Evolutionary conservation across 805 yeast species (phyloP).

Genomic region (Ogataea nitratoaversa): DNA sequence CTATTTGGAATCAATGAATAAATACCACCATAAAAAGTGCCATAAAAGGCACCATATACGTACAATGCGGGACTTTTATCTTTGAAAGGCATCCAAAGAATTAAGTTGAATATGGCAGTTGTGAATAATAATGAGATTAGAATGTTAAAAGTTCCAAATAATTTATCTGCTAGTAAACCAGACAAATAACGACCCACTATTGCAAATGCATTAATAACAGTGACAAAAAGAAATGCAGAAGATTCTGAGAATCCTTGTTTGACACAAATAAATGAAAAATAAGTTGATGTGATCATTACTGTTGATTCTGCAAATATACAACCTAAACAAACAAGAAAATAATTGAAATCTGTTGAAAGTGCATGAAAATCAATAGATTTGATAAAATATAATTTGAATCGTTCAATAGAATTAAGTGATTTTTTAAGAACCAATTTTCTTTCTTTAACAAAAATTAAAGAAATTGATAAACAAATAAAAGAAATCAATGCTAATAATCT

Average conservation of each 20-base stretch:
- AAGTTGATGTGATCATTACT: slow-evolving; percentile 42
- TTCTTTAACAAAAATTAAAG: slow-evolving; percentile 32
- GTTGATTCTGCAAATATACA: slow-evolving; percentile 43
- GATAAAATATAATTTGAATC: slow-evolving; percentile 4
- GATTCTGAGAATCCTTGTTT: slow-evolving; percentile 38
- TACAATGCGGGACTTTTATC: slow-evolving; percentile 35
- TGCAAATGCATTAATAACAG: slow-evolving; percentile 42
- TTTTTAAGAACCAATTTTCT: slow-evolving; percentile 23
- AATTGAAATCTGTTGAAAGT: slow-evolving; percentile 36
- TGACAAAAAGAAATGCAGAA: slow-evolving; percentile 41
- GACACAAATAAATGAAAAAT: slow-evolving; percentile 45
- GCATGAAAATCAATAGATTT: slow-evolving; percentile 33
- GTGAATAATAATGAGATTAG: slow-evolving; percentile 29
- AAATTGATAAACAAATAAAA: slow-evolving; percentile 10
- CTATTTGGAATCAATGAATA: slow-evolving; percentile 60
- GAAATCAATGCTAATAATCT: slow-evolving; percentile 45
- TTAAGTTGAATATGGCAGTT: slow-evolving; percentile 41
- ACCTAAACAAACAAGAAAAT: slow-evolving; percentile 39
- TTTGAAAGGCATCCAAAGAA: slow-evolving; percentile 63
- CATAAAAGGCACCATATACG: slow-evolving; percentile 46
- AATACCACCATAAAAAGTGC: slow-evolving; percentile 55
- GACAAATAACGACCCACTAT: slow-evolving; percentile 27
- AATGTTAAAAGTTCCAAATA: slow-evolving; percentile 49
- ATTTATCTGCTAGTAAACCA: slow-evolving; percentile 27
- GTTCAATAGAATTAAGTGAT: slow-evolving; percentile 4